phyloP scores from a whole-genome alignment of 1,139 yeast genomes.

The Yamadazyma sp. region DNA sequence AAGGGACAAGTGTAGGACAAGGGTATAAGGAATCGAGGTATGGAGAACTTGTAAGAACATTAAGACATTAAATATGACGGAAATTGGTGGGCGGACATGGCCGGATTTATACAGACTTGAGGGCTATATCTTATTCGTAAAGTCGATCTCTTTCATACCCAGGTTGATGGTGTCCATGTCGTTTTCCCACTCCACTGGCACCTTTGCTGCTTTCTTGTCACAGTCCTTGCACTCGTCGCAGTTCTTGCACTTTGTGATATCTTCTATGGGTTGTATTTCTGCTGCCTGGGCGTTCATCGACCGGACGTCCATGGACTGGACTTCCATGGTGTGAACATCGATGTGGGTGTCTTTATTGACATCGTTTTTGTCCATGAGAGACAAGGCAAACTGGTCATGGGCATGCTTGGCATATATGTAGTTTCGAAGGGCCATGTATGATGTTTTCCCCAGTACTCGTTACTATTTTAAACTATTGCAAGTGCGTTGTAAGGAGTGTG shows the following conservation, averaged over 20 bases:
- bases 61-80: too few species aligned
- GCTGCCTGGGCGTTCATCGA: too few species aligned
- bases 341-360: background rate
- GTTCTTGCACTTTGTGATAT: conserved; percentile 21
- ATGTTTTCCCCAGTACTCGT: conserved; percentile 6
- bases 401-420: conserved; percentile 44
- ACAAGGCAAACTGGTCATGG: conserved; percentile 19
- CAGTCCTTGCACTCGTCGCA: conserved; percentile 30
- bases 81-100: too few species aligned
- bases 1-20: too few species aligned
- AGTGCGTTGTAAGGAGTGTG: too few species aligned
- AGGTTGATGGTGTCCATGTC: conserved; percentile 4
- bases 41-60: too few species aligned
- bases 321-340: background rate
- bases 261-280: conserved; percentile 1
- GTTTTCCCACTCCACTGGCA: conserved; percentile 10
- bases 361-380: conserved; percentile 11
- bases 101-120: background rate
- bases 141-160: conserved; percentile 9
- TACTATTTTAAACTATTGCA: too few species aligned
- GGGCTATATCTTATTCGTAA: conserved; percentile 8
- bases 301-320: too few species aligned
- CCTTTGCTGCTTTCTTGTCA: conserved; percentile 7
- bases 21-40: too few species aligned
- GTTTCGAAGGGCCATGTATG: conserved; percentile 42